Conservation (phyloP, 768 basidiomycete species). For the Neoboletus brunneissimus region DNA sequence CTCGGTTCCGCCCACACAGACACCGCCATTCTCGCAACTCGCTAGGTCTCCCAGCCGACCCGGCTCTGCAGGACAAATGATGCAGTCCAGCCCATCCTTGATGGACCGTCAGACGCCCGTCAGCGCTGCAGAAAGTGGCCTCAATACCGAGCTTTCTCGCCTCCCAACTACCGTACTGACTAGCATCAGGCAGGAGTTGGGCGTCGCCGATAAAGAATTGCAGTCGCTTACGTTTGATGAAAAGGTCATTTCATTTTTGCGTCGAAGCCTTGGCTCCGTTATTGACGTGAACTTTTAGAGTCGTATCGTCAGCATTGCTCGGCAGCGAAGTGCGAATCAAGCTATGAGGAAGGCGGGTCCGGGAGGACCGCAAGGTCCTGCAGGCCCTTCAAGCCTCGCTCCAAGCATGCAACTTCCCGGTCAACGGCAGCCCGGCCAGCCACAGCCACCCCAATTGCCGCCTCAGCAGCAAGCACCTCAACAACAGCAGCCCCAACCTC, state of each 20-base stretch:
- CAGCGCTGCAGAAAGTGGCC: conserved; percentile 16
- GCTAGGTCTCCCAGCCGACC: conserved; percentile 62
- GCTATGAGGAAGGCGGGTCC: conserved; percentile 28
- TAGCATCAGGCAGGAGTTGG: conserved; percentile 41
- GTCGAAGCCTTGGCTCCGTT: neutral
- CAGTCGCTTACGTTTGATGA: conserved; percentile 45
- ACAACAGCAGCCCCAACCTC: conserved; percentile 9
- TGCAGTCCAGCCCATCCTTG: conserved; percentile 59
- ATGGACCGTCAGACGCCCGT: conserved; percentile 44
- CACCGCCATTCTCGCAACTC: conserved; percentile 41
- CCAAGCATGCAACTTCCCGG: conserved; percentile 40
- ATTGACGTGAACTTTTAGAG: conserved; percentile 31
- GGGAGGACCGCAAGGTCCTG: conserved; percentile 23
- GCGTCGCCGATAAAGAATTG: conserved; percentile 46
- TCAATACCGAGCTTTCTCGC: conserved; percentile 43
- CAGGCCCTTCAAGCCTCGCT: conserved; percentile 26
- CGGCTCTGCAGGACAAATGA: conserved; percentile 48
- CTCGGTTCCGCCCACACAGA: conserved; percentile 38
- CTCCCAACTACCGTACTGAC: conserved; percentile 38
- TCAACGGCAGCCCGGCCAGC: conserved; percentile 37
- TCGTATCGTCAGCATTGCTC: conserved; percentile 33
- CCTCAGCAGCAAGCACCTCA: conserved; percentile 27
- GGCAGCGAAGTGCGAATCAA: conserved; percentile 21
- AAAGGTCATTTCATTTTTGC: conserved; percentile 46
- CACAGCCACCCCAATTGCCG: conserved; percentile 25